Base-by-base conservation (phyloP, 352 stramenopile species). In the Peronospora belbahrii region DNA sequence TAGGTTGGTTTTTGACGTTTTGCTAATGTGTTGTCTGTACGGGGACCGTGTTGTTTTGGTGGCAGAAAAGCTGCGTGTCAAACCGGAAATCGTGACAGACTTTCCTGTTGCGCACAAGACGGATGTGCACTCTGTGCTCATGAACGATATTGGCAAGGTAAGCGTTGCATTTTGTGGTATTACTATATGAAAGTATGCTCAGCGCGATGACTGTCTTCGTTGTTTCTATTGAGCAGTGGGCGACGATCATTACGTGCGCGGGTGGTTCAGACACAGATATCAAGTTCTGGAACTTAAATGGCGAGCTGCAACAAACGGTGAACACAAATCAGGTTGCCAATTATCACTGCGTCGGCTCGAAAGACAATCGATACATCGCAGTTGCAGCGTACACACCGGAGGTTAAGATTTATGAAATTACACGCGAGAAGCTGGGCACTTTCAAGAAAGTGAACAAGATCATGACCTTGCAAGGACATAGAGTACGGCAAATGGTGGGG, bases 401-500 rank as follows among this genome's bases (percentile, higher is more conserved):
- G 23, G 79, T 88, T 40, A 86, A 86, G 60, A 90, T 90, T 37
- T 83, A 85, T 27, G 79, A 90, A 42, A 87, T 90, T 42, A 65
- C 63, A 17, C 79, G 79, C 15, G 77, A 86, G 46, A 88, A 85
- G 58, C 71, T 64, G 32, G 79, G 79, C 22, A 56, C 69, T 13
- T 90, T 90, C 55, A 85, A 85, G 52, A 88, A 88, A 36, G 70
- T 73, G 4, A 75, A 85, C 62, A 90, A 90, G 58, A 74, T 88
- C 53, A 88, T 90, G 75, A 82, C 79, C 25, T 62, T 90, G 6
- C 74, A 87, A 37, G 79, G 79, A 9, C 79, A 90, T 36, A 65
- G 74, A 22, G 75, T 90, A 78, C 43, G 47, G 19, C 22, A 32
- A 42, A n/a, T 5, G 61, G 24, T 15, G 2, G 3, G 6, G 0